Percentiles rank a stretch among this genome's conserved stretches.
These are phyloP conservation scores for Penicillium sp. DNA, from an alignment of 2,329 filamentous ascomycete genomes.

Conservation along the genomic window DNA sequence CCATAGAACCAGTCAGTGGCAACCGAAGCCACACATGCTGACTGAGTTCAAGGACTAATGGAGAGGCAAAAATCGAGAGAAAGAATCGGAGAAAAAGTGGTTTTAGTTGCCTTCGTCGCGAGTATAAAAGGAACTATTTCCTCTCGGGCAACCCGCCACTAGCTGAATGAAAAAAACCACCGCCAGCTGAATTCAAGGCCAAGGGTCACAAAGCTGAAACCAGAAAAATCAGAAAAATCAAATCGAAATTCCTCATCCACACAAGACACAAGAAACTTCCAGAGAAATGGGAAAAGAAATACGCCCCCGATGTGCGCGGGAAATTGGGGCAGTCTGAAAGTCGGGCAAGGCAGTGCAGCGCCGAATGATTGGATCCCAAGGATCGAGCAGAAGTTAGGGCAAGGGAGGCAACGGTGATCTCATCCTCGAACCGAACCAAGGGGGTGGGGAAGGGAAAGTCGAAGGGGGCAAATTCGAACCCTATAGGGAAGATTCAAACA, in stretches of 20 bases:
- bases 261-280: slow-evolving; percentile 1
- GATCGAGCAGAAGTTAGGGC: slow-evolving; percentile 11
- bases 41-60: too few species aligned
- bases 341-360: slow-evolving; percentile 17
- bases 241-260: too few species aligned
- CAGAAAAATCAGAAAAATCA: too few species aligned
- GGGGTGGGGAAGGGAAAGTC: slow-evolving; percentile 1
- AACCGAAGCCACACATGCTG: slow-evolving; percentile 15
- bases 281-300: slow-evolving; percentile 3
- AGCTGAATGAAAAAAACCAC: background rate
- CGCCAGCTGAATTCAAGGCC: too few species aligned
- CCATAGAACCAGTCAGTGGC: slow-evolving; percentile 23
- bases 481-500: slow-evolving; percentile 12
- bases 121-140: too few species aligned
- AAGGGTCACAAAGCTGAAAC: too few species aligned
- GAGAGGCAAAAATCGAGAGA: background rate
- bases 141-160: too few species aligned
- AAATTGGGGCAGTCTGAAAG: slow-evolving; percentile 13
- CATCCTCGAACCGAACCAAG: slow-evolving; percentile 15
- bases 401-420: slow-evolving; percentile 21
- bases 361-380: slow-evolving; percentile 17
- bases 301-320: slow-evolving; percentile 7
- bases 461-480: slow-evolving; percentile 1
- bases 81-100: too few species aligned
- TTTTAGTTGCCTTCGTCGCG: too few species aligned